Base-by-base conservation (phyloP, 2,329 filamentous ascomycete genomes). In the Helotiales sp. region DNA sequence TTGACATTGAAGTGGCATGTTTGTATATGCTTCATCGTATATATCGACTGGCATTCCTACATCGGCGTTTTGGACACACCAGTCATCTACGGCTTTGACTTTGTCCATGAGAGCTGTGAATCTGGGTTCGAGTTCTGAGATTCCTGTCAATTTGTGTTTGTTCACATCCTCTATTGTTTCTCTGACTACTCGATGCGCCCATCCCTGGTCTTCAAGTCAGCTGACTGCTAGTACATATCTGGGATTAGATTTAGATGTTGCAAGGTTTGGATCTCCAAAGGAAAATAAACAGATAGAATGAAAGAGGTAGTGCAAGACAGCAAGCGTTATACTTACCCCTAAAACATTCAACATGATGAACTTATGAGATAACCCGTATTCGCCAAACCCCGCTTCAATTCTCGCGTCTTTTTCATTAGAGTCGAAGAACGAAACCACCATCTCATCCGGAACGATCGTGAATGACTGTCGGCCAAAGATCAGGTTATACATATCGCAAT, bases 401-500 rank as follows among this genome's bases (percentile, higher is more conserved):
- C 42, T 22, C 3, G 34, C 34, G 24, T 52, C n/a, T 5, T 29
- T 25, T 19, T 22, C 25, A 10, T 52, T 29, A 5, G 34, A 22
- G 3, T 52, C n/a, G 25, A 52, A 40, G 19, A 52, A 52, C 8
- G 24, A 33, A 19, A 25, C 31, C 1, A 52, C 50, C 50, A 52
- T 52, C 5, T 30, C 24, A 15, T 52, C 50, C 5, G 50, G 34
- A 22, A 52, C 31, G 15, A 52, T 52, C 8, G 36, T 52, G 9
- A 40, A 42, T 6, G 38, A n/a, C 4, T 52, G 50, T 17, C 50
- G 50, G 7, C 30, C 34, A 9, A 52, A 29, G 4, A 29, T 42
- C 25, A 52, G 31, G 25, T 40, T 52, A 29, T 52, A 29, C 50
- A 52, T 52, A 19, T 52, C 50, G 25, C 50, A 52, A 17, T 52